Evolutionary conservation across 129 eudicot species (phyloP).

Genomic region (Ambrosia artemisiifolia): DNA sequence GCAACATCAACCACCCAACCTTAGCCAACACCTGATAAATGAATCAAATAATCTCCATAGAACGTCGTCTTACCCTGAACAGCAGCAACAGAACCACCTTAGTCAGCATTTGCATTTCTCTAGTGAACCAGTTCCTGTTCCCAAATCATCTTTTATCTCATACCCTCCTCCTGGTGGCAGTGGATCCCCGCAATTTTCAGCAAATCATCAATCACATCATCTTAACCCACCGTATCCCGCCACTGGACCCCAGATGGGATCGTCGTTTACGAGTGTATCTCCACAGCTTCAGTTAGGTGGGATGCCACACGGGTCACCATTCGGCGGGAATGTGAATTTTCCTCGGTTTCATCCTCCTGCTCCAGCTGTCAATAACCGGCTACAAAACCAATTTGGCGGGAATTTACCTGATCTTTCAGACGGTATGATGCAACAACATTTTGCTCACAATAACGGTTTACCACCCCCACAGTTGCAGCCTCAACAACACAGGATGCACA

Average conservation of each 20-base stretch:
- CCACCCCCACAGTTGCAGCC: constrained; percentile 34
- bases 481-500: constrained; percentile 50
- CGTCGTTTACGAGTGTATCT: constrained; percentile 39
- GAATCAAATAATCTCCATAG: constrained; percentile 58
- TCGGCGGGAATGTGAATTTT: constrained; percentile 44
- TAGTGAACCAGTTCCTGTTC: constrained; percentile 68
- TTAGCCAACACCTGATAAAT: constrained; percentile 30
- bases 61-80: constrained; percentile 86
- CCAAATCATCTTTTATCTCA: constrained; percentile 74
- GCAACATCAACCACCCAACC: constrained; percentile 47
- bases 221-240: constrained; percentile 44
- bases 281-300: constrained; percentile 54
- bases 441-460: constrained; percentile 21
- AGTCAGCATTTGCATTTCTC: constrained; percentile 51
- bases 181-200: constrained; percentile 54
- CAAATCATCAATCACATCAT: constrained; percentile 43
- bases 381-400: constrained; percentile 57
- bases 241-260: constrained; percentile 46
- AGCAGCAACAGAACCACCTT: constrained; percentile 43
- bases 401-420: constrained; percentile 47
- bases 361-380: constrained; percentile 45
- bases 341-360: constrained; percentile 57
- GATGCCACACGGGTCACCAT: constrained; percentile 54
- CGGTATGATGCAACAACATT: constrained; percentile 51
- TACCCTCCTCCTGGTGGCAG: constrained; percentile 69